phyloP scores from a whole-genome alignment of 1,284 basidiomycete species.

The Fomitopsis palustris region DNA sequence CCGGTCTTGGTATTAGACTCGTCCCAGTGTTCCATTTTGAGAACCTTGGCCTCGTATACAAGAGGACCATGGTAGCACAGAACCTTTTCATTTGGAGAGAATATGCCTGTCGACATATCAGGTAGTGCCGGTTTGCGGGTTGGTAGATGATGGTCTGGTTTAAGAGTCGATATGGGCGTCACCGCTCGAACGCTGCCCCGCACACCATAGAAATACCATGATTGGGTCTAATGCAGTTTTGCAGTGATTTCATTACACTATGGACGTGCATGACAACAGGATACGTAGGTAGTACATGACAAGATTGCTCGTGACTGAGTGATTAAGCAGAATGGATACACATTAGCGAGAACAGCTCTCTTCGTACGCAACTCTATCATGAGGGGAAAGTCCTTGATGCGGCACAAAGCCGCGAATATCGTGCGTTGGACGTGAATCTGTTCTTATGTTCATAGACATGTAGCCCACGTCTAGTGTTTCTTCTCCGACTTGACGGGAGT shows the following conservation, averaged over 20 bases:
- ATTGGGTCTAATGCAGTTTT: neutral
- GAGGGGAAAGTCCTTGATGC: neutral
- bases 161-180: neutral
- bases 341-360: neutral
- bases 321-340: neutral
- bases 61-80: constrained; percentile 94
- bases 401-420: neutral
- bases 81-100: constrained; percentile 70
- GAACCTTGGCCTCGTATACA: constrained; percentile 93
- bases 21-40: constrained; percentile 78
- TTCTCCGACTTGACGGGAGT: neutral
- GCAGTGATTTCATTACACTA: neutral
- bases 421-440: neutral
- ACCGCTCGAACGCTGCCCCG: neutral
- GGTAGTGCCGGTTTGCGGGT: neutral
- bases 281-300: neutral
- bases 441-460: neutral
- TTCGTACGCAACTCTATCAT: constrained; percentile 1
- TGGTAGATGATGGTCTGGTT: neutral
- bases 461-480: neutral
- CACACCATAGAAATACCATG: neutral
- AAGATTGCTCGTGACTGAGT: neutral
- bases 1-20: constrained; percentile 68
- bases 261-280: neutral
- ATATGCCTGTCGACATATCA: constrained; percentile 27